Conservation (phyloP, 2,329 filamentous ascomycete genomes). For the Colletotrichum ledebouriae region DNA sequence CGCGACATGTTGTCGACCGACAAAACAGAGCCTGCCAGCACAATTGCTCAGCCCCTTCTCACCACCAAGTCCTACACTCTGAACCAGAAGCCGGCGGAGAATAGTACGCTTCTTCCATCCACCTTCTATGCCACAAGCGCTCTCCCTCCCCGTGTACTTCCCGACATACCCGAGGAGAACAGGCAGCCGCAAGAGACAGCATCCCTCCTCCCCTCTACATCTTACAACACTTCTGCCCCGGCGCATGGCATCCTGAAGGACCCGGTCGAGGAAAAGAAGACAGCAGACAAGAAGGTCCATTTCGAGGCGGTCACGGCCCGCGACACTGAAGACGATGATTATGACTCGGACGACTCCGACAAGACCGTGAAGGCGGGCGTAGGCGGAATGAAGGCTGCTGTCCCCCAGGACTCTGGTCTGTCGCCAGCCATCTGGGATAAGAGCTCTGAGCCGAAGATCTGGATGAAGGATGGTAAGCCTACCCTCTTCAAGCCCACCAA, state of each 20-base stretch:
- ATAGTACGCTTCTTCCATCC: neutral
- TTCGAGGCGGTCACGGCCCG: constrained; percentile 1
- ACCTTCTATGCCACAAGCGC: neutral
- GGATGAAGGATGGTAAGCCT: constrained; percentile 34
- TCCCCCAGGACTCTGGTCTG: neutral
- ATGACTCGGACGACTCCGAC: constrained; percentile 25
- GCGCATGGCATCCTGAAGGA: constrained; percentile 7
- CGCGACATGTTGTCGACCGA: neutral
- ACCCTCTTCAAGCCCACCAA: constrained; percentile 32
- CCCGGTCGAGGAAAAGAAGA: constrained; percentile 1
- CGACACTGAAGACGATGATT: neutral
- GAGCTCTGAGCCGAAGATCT: constrained; percentile 35
- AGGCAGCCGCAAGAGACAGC: neutral
- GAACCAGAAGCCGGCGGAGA: neutral
- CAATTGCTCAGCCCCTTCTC: neutral
- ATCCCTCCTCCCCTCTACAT: constrained; percentile 3
- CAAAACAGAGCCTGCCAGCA: neutral
- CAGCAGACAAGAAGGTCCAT: constrained; percentile 35
- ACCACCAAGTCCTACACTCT: neutral
- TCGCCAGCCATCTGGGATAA: constrained; percentile 35
- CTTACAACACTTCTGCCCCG: neutral
- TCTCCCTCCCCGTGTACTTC: neutral
- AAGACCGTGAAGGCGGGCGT: constrained; percentile 1
- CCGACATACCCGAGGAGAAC: constrained; percentile 1
- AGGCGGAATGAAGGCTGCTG: constrained; percentile 1